Evolutionary conservation across 176 grass and related monocot species (phyloP).

Genomic region (Zizania latifolia): DNA sequence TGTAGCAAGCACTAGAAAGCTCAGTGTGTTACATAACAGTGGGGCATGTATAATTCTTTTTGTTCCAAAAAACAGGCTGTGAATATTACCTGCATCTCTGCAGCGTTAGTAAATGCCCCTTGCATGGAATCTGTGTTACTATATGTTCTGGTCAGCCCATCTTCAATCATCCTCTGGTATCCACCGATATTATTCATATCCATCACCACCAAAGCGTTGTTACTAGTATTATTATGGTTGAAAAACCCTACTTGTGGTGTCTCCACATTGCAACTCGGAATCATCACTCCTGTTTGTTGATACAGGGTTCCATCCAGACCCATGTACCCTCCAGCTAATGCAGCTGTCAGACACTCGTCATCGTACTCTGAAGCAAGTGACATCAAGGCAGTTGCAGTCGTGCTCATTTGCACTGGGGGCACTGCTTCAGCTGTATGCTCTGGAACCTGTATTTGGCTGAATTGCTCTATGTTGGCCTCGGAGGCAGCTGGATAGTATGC

Average conservation of each 20-base stretch:
- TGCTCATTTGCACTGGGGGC: conserved; percentile 37
- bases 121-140: conserved; percentile 45
- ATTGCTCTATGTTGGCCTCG: conserved; percentile 29
- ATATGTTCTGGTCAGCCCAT: conserved; percentile 27
- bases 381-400: conserved; percentile 21
- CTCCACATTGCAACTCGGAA: conserved; percentile 24
- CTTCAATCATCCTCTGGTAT: conserved; percentile 63
- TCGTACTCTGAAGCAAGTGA: conserved; percentile 28
- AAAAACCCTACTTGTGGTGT: conserved; percentile 48
- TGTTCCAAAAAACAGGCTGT: background rate
- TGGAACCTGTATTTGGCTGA: conserved; percentile 38
- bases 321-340: conserved; percentile 50
- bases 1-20: conserved; percentile 9
- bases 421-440: conserved; percentile 29
- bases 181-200: conserved; percentile 33
- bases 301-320: conserved; percentile 49
- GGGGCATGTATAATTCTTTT: background rate
- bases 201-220: conserved; percentile 35
- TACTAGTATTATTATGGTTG: conserved; percentile 21
- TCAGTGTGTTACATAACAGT: conserved; percentile 3
- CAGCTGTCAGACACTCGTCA: conserved; percentile 31
- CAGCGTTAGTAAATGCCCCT: conserved; percentile 36
- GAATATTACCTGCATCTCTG: conserved; percentile 61
- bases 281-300: conserved; percentile 35
- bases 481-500: conserved; percentile 29